These are phyloP conservation scores for Cardamine resedifolia DNA, from an alignment of 345 rosid species.

Conservation along the genomic window DNA sequence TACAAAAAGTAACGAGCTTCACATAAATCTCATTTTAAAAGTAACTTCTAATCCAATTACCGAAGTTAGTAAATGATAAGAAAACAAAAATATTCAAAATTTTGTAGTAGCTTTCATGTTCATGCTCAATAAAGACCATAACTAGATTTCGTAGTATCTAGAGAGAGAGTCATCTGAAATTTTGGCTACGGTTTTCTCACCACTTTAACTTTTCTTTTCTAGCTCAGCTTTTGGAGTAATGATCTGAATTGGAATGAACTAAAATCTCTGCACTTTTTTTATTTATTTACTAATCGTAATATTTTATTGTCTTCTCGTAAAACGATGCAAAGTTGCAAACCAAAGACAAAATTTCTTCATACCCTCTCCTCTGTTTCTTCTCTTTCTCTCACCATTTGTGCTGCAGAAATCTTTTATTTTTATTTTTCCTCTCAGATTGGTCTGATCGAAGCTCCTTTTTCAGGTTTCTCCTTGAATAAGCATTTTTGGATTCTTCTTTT, in stretches of 20 bases:
- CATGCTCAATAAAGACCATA: conserved; percentile 12
- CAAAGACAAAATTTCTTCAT: conserved; percentile 16
- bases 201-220: conserved; percentile 14
- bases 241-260: conserved; percentile 36
- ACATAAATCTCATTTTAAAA: background rate
- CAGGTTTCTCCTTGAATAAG: conserved; percentile 35
- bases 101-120: background rate
- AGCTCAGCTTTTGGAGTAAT: conserved; percentile 35
- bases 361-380: background rate
- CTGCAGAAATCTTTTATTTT: background rate
- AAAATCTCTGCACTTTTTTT: conserved; percentile 25
- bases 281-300: background rate
- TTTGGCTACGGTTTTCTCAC: conserved; percentile 24
- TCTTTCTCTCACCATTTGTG: conserved; percentile 6
- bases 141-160: conserved; percentile 6
- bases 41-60: conserved; percentile 7
- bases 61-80: background rate
- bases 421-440: background rate
- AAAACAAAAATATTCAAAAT: background rate
- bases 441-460: conserved; percentile 30
- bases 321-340: conserved; percentile 41
- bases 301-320: conserved; percentile 17
- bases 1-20: background rate
- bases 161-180: conserved; percentile 4
- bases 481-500: conserved; percentile 27